Evolutionary conservation across 768 basidiomycete genomes (phyloP), one percentile per base, ranked within the genome.

Genomic region (Scleroderma citrinum): DNA sequence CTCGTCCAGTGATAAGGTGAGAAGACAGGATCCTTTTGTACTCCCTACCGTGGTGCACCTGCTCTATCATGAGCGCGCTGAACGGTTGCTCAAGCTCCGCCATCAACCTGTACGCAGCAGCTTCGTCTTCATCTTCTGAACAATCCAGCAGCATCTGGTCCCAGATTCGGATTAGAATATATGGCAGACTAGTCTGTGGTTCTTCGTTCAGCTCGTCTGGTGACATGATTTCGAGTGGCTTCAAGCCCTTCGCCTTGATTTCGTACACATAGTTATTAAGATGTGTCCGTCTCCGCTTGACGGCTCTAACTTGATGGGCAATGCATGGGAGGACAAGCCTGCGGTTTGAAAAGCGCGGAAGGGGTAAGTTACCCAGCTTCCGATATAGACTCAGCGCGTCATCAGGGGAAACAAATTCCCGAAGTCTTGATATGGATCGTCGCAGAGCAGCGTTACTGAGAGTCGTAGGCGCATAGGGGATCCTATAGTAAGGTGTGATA

Each of bases 161-260:
- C 34, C 34, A 35, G 12, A 35, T 19, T 20, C 45, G 31, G n/a
- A 29, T 29, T 3, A 44, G 43, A n/a, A 24, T n/a, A 44, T 29
- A 29, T 10, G 40, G 43, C n/a, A 29, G 19, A 17, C 7, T 40
- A 14, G 7, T 40, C 20, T 20, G 20, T 23, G 12, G 39, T 16
- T 13, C 13, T 29, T 44, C 42, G n/a, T 30, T 30, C 21, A 64
- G 45, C 34, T 49, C 44, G 42, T 50, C 44, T 1, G 52, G 51
- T 10, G 59, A 52, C 30, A 47, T 44, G 41, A 64, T 23, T 0
- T 50, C 56, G 11, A 57, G n/a, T 1, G 59, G 55, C 17, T 51
- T 45, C 0, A 64, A 53, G 8, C 51, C 55, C 0, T 53, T 49
- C n/a, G 60, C 60, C 36, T 58, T 58, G 37, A 63, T 32, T 16